phyloP scores from a whole-genome alignment of 163 green algal genomes.

The Chlamydomonas reinhardtii region DNA sequence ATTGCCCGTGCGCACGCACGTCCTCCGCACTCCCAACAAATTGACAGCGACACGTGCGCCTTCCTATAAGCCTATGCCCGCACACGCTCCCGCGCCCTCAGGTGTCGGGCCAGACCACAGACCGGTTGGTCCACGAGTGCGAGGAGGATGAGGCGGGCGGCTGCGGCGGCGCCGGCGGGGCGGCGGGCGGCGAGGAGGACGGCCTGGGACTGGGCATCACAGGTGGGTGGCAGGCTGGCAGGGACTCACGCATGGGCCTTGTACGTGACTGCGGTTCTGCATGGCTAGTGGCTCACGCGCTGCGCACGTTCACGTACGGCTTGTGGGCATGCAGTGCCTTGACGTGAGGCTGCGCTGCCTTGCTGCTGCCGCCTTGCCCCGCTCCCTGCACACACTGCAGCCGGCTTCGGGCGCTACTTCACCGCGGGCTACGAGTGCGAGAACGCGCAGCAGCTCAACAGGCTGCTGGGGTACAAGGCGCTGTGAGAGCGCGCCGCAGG shows the following conservation, averaged over 20 bases:
- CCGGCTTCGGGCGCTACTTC: slow-evolving; percentile 28
- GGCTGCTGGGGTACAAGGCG: slow-evolving; percentile 43
- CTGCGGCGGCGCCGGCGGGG: background rate
- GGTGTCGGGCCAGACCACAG: slow-evolving; percentile 38
- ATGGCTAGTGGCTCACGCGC: too few relatives aligned
- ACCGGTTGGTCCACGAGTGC: slow-evolving; percentile 42
- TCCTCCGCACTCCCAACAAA: too few relatives aligned
- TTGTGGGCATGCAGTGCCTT: too few relatives aligned
- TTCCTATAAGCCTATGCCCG: too few relatives aligned
- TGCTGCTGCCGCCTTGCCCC: background rate
- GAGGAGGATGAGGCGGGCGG: slow-evolving; percentile 21
- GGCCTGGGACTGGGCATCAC: background rate
- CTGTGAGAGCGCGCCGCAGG: background rate
- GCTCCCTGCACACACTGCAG: background rate
- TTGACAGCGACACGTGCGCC: too few relatives aligned
- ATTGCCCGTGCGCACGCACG: too few relatives aligned
- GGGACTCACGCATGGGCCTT: too few relatives aligned
- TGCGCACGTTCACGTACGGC: too few relatives aligned
- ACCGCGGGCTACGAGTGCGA: slow-evolving; percentile 41
- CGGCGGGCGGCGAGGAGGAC: background rate
- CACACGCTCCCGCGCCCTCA: too few relatives aligned
- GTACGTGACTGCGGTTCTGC: too few relatives aligned
- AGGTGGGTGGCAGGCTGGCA: background rate
- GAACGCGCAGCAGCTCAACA: slow-evolving; percentile 36
- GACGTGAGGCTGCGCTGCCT: too few relatives aligned